Percentiles rank a stretch among this genome's conserved stretches.
Evolutionary conservation across 2,329 filamentous ascomycete genomes (phyloP).

Genomic region (Colletotrichum aenigma): DNA sequence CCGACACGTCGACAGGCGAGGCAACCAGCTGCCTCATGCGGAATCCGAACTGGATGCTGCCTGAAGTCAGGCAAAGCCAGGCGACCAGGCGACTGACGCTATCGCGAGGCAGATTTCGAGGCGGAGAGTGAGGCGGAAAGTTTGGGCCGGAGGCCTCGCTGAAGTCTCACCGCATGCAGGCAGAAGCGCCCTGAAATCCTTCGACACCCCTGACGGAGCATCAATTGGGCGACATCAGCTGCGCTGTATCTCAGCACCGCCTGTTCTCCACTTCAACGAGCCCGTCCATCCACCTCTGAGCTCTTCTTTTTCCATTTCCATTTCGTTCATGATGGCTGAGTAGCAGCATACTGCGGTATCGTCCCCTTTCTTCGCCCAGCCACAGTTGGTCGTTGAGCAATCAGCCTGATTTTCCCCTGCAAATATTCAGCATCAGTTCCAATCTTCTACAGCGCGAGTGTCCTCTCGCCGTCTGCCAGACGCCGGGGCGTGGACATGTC

Average conservation of each 20-base stretch:
- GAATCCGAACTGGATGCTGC: rapidly evolving
- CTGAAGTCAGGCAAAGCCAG: neutral
- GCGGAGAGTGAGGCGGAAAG: slow-evolving; percentile 16
- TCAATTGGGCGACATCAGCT: neutral
- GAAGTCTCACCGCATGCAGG: neutral
- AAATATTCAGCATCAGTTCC: neutral
- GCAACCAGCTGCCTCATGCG: neutral
- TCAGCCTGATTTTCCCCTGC: neutral
- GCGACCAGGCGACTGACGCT: neutral
- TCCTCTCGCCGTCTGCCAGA: neutral
- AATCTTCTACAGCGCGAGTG: neutral
- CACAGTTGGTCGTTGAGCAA: neutral
- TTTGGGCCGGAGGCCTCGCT: neutral
- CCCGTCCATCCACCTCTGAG: neutral
- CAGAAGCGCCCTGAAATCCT: neutral
- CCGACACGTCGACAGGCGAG: neutral
- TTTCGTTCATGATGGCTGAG: neutral
- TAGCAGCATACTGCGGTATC: neutral
- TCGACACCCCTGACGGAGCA: neutral
- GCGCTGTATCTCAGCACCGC: neutral
- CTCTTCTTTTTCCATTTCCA: neutral
- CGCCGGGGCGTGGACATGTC: neutral
- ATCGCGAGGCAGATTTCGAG: neutral
- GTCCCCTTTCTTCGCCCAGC: neutral
- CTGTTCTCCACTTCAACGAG: neutral